Base-by-base conservation (phyloP, 2,329 filamentous ascomycete genomes). In the Fusarium foetens region DNA sequence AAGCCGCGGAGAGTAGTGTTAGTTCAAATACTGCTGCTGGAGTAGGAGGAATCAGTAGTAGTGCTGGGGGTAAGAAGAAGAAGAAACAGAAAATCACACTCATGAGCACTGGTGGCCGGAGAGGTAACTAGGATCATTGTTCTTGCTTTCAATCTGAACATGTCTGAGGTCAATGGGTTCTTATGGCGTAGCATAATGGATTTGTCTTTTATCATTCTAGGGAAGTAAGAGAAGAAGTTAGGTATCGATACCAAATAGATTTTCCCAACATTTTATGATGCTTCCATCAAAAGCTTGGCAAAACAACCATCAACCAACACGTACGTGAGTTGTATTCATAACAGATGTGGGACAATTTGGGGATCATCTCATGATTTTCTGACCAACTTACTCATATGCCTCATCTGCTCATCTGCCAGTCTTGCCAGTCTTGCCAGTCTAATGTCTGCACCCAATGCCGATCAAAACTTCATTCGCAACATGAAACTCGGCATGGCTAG, bases 41-140 rank as follows among this genome's bases (percentile, higher is more conserved):
- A 31, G 71, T 76, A 14, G 58, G 63, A 48, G 51, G 42, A 64
- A 58, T n/a, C 29, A 33, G 45, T 11, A 27, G 79, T 4, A 81
- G 80, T 14, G 81, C 81, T 4, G 83, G 81, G 16, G 81, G 83
- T n/a, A 91, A 83, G 81, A 92, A 91, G 83, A 92, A 91, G 82
- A 92, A 92, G 83, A 90, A 90, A 75, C 90, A 92, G 80, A 92
- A 92, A 83, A 92, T 92, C 68, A 92, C 90, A 19, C 79, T 92
- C 70, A 92, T 92, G 90, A 92, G 89, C 74, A 92, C 91, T 3
- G 87, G 88, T 49, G 85, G 88, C n/a, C 83, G 85, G 46, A 81
- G 86, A 71, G 86, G 85, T 29, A 79, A 81, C 31, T 85, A 53
- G 74, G 12, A 38, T 54, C 52, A 42, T 58, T 43, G 43, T 49